A percentile compares a stretch with the other conserved stretches of the same genome.
Conservation (phyloP, 2,329 filamentous ascomycete genomes). For the Calonectria pauciramosa region DNA sequence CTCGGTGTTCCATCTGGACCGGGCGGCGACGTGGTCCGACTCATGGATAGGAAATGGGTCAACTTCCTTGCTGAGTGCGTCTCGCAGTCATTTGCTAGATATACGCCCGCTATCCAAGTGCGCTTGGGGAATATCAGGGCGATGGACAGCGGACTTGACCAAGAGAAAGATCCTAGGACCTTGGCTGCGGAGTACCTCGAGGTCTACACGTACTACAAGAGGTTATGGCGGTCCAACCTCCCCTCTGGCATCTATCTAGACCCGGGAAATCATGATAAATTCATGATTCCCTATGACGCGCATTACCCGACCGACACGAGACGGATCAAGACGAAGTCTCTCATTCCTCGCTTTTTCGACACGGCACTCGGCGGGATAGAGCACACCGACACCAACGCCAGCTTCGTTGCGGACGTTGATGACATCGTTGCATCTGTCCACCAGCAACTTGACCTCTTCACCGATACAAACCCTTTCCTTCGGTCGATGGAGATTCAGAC, state of each 20-base stretch:
- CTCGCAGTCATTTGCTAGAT: background rate
- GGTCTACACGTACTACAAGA: background rate
- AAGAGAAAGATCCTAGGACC: background rate
- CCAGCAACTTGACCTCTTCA: background rate
- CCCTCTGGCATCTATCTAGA: background rate
- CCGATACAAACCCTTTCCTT: background rate
- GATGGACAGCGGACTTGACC: background rate
- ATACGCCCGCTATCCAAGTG: background rate
- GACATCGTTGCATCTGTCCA: constrained; percentile 8
- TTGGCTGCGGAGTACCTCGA: background rate
- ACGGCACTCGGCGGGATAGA: background rate
- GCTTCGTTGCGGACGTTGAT: constrained; percentile 1
- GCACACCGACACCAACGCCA: background rate
- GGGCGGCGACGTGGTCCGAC: background rate
- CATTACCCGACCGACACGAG: background rate
- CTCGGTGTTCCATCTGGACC: constrained; percentile 5
- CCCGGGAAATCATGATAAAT: background rate
- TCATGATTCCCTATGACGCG: background rate
- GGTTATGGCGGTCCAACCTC: background rate
- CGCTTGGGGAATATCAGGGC: background rate
- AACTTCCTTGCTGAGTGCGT: constrained; percentile 13
- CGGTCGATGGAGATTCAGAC: background rate
- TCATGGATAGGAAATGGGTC: constrained; percentile 3
- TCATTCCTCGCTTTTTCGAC: background rate
- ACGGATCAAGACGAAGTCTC: background rate